Evolutionary conservation across 1,284 basidiomycete species (phyloP).

Genomic region (Leccinum fallax): DNA sequence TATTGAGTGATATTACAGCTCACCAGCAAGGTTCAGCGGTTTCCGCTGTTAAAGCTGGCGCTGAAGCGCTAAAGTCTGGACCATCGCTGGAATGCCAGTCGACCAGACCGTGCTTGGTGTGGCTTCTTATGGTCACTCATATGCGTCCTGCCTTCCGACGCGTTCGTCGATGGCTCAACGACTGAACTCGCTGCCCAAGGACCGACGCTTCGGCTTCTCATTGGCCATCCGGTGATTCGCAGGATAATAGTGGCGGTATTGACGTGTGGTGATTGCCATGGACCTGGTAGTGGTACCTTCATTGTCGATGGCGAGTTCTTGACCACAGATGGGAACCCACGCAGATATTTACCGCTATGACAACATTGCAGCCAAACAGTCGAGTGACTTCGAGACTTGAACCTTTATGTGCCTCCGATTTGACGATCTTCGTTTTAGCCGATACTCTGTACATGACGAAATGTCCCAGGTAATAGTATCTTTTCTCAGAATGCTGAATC

Average conservation of each 20-base stretch:
- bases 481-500: conserved; percentile 44
- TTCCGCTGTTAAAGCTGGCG: conserved; percentile 45
- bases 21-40: conserved; percentile 64
- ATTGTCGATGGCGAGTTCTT: conserved; percentile 45
- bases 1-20: conserved; percentile 5
- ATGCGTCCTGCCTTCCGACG: conserved; percentile 38
- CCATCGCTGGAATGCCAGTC: conserved; percentile 59
- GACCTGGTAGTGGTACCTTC: neutral
- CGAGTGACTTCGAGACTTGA: conserved; percentile 28
- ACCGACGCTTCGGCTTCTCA: neutral
- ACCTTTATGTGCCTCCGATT: neutral
- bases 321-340: conserved; percentile 8
- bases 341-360: conserved; percentile 26
- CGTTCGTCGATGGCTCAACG: conserved; percentile 29
- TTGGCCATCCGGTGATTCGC: neutral
- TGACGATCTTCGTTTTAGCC: conserved; percentile 36
- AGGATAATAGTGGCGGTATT: conserved; percentile 33
- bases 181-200: neutral
- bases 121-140: conserved; percentile 55
- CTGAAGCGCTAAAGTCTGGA: conserved; percentile 48
- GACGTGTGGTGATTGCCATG: conserved; percentile 44
- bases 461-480: conserved; percentile 26
- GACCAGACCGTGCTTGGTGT: conserved; percentile 68
- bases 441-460: conserved; percentile 45
- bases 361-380: conserved; percentile 48